Evolutionary conservation across 257 asterid genomes (phyloP), one percentile per base, ranked within the genome.

Genomic region (Solanum pennellii): DNA sequence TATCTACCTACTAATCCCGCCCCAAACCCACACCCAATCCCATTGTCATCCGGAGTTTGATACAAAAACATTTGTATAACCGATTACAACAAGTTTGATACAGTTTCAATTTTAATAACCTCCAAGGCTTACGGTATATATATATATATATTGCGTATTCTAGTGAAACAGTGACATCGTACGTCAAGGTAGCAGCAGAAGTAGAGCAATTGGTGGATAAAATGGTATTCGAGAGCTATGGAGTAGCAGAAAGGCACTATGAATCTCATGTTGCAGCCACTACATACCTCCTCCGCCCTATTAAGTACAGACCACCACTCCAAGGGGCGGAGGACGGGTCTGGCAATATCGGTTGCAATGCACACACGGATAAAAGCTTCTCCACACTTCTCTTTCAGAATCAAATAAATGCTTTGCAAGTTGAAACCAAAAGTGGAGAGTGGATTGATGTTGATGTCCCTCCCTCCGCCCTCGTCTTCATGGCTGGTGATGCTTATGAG

Each of bases 401-500:
- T 86, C 91, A 91, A 88, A 93, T 90, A 37, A 88, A 94, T 62
- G 94, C 95, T 18, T 89, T 95, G 77, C 89, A 95, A 84, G 88
- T 95, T 16, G 88, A 94, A 87, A 87, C 91, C 82, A 90, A 86
- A 87, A 90, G 89, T 33, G 97, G 93, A n/a, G 87, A 91, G 21
- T 94, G 98, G 96, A 87, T 93, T 6, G 42, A 88, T 3, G 88
- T 95, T 13, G 88, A 91, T 5, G 90, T 94, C 75, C 93, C 93
- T 27, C 92, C 96, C 27, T 88, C 91, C 3, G 87, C 95, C 4
- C 92, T 91, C 37, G 89, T 93, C 73, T 92, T 90, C 92, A 91
- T 94, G 95, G 95, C 95, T 2, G 98, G 98, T 7, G 97, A 93
- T 79, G 94, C 94, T 65, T 86, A 87, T 60, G n/a, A 82, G 89